Conservation (phyloP, 2,329 filamentous ascomycete genomes). For the Pseudogymnoascus verrucosus region DNA sequence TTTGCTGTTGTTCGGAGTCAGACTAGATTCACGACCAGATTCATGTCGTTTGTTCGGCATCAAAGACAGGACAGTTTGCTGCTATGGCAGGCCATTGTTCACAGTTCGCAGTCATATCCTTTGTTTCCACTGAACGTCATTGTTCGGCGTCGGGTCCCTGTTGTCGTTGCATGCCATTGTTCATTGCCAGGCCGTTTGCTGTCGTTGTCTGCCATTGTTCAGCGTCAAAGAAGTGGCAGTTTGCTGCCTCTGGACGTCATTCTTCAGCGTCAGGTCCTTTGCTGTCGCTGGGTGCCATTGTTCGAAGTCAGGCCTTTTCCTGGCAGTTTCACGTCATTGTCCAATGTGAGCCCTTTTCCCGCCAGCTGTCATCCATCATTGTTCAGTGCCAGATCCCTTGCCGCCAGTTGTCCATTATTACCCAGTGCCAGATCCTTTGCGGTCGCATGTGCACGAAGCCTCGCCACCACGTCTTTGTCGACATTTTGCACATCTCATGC, state of each 20-base stretch:
- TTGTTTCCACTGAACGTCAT: background rate
- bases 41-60: no score
- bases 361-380: background rate
- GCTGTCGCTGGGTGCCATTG: background rate
- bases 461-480: background rate
- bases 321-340: background rate
- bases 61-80: background rate
- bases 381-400: background rate
- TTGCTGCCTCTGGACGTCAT: background rate
- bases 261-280: background rate
- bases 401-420: background rate
- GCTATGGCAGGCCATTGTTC: background rate
- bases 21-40: background rate
- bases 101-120: background rate
- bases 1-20: background rate
- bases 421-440: background rate
- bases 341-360: background rate
- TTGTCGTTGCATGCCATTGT: background rate
- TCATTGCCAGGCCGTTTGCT: background rate
- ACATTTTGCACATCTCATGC: slow-evolving; percentile 62
- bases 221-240: no score
- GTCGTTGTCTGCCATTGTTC: background rate
- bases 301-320: background rate
- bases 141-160: background rate
- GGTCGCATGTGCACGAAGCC: background rate